Evolutionary conservation across 768 basidiomycete genomes (phyloP).

Genomic region (Porphyrellus cyaneotinctus): DNA sequence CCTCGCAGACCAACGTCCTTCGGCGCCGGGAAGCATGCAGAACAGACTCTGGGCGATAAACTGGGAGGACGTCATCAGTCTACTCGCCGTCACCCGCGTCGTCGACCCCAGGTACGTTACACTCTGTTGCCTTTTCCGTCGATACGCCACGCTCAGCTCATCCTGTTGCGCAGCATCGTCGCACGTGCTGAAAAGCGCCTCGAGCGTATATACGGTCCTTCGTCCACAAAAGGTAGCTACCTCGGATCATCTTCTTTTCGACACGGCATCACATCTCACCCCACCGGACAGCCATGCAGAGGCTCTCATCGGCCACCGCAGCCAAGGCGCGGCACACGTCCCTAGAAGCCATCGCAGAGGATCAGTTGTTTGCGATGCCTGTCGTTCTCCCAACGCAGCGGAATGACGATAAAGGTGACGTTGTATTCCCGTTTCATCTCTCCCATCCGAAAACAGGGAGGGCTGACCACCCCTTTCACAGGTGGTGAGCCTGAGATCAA

Average conservation of each 20-base stretch:
- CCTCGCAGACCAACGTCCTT: constrained; percentile 53
- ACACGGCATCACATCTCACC: constrained; percentile 3
- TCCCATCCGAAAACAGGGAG: background rate
- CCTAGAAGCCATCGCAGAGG: constrained; percentile 3
- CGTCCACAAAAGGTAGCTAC: constrained; percentile 14
- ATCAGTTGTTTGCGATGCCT: constrained; percentile 16
- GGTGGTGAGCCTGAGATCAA: background rate
- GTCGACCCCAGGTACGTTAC: constrained; percentile 28
- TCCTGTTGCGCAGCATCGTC: constrained; percentile 14
- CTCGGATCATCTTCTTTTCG: background rate
- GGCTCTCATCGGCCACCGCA: constrained; percentile 15
- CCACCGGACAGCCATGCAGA: constrained; percentile 11
- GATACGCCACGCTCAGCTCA: background rate
- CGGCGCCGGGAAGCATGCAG: constrained; percentile 56
- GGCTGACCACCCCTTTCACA: background rate
- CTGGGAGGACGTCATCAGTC: constrained; percentile 62
- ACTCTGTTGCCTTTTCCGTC: background rate
- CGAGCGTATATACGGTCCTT: constrained; percentile 27
- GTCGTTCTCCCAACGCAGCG: constrained; percentile 13
- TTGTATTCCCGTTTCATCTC: background rate
- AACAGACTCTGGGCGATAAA: constrained; percentile 57
- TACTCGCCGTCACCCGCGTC: constrained; percentile 41
- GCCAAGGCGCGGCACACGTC: constrained; percentile 11
- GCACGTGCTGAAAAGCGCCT: constrained; percentile 28
- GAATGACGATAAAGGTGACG: constrained; percentile 4